Percentiles rank a stretch among this genome's conserved stretches.
These are phyloP conservation scores for Serendipita vermifera DNA, from an alignment of 768 basidiomycete genomes.

Conservation along the genomic window DNA sequence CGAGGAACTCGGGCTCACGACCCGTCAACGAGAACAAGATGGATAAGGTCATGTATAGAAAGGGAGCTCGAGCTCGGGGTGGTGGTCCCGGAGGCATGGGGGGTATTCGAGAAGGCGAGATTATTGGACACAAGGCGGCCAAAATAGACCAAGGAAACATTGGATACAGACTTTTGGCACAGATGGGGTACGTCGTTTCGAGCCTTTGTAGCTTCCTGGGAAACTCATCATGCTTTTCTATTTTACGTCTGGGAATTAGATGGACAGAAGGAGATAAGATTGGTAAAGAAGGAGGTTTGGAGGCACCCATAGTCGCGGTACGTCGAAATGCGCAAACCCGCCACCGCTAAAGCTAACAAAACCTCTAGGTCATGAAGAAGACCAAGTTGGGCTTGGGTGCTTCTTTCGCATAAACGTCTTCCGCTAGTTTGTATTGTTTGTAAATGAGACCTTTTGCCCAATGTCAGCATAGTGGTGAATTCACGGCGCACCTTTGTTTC, in stretches of 20 bases:
- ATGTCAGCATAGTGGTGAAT: too few relatives aligned
- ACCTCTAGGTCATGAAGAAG: conserved; percentile 50
- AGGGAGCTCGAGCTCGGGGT: not conserved
- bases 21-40: not conserved
- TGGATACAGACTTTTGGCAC: conserved; percentile 74
- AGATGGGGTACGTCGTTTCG: conserved; percentile 54
- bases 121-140: conserved; percentile 39
- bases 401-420: too few relatives aligned
- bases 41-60: not conserved
- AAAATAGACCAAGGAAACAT: conserved; percentile 69
- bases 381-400: conserved; percentile 80
- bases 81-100: not conserved
- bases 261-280: conserved; percentile 77
- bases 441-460: too few relatives aligned
- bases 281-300: conserved; percentile 50
- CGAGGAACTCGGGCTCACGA: not conserved
- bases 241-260: conserved; percentile 13
- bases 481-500: too few relatives aligned
- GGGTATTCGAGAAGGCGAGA: conserved; percentile 10
- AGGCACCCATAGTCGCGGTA: conserved; percentile 59
- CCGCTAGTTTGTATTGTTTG: too few relatives aligned
- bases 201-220: too few relatives aligned
- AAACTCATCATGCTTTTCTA: not conserved
- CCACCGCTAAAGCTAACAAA: not conserved
- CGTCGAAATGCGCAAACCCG: not conserved